A percentile compares a stretch with the other conserved stretches of the same genome.
Conservation (phyloP, 169 alveolate species). For the Eimeria tenella region DNA sequence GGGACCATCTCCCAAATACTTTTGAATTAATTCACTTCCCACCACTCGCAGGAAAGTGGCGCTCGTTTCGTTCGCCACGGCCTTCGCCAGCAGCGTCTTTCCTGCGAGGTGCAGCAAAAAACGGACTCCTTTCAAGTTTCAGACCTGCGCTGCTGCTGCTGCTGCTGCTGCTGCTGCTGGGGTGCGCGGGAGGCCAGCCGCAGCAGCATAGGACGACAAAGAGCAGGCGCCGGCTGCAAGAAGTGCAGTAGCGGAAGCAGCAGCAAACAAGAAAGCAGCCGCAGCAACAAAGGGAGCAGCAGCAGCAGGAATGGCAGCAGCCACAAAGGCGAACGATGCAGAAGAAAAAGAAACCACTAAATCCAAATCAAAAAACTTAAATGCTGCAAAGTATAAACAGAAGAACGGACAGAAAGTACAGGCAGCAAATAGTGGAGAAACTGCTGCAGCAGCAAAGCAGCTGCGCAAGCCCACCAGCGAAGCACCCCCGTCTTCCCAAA, state of each 20-base stretch:
- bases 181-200: not conserved
- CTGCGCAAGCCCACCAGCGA: no score
- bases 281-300: not conserved
- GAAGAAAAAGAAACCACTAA: no score
- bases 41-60: conserved; percentile 99
- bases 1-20: conserved; percentile 99
- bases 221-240: not conserved
- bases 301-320: not conserved
- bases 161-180: conserved; percentile 7
- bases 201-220: not conserved
- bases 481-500: no score
- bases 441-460: no score
- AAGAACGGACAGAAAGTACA: not conserved
- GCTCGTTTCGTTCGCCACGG: conserved; percentile 98
- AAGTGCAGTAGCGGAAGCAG: conserved; percentile 69
- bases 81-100: conserved; percentile 96
- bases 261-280: not conserved
- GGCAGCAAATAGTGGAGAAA: no score
- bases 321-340: no score
- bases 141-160: conserved; percentile 15
- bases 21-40: conserved; percentile 99
- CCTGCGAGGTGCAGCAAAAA: conserved; percentile 82
- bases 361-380: no score
- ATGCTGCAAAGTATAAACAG: not conserved
- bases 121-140: no score